These are phyloP conservation scores for Athelia psychrophila DNA, from an alignment of 1,284 basidiomycete species.

Conservation along the genomic window DNA sequence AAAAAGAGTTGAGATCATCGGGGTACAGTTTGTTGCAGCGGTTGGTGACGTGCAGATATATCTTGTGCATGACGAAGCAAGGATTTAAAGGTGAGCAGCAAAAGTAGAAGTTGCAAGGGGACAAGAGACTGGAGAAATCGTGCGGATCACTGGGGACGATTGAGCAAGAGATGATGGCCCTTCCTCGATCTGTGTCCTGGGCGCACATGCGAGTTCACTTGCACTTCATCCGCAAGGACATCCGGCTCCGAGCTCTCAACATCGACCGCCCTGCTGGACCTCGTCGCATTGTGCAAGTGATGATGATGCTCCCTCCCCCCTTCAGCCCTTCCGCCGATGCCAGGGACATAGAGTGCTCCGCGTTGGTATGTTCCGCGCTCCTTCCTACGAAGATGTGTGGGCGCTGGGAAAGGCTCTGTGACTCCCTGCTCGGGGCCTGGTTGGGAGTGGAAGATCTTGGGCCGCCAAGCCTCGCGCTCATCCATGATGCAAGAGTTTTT, in stretches of 20 bases:
- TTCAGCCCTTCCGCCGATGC: constrained; percentile 14
- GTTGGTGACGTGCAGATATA: too few relatives aligned
- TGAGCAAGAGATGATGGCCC: too few relatives aligned
- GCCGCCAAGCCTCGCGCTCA: constrained; percentile 75
- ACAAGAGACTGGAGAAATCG: too few relatives aligned
- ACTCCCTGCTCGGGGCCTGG: constrained; percentile 68
- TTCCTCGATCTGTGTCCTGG: too few relatives aligned
- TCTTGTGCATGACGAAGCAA: too few relatives aligned
- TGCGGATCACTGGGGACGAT: too few relatives aligned
- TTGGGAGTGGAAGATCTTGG: constrained; percentile 79
- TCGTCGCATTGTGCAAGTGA: not conserved
- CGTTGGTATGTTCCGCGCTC: constrained; percentile 75
- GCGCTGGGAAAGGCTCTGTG: constrained; percentile 77
- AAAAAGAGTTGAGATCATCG: too few relatives aligned
- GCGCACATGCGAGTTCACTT: too few relatives aligned
- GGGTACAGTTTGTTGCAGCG: too few relatives aligned
- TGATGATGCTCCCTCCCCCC: not conserved
- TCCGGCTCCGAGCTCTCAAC: not conserved
- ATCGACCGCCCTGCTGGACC: not conserved
- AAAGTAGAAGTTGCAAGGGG: too few relatives aligned
- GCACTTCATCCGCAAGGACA: too few relatives aligned
- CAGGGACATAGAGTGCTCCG: constrained; percentile 62
- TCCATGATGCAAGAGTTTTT: constrained; percentile 86
- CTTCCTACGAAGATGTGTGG: constrained; percentile 73
- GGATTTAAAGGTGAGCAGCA: too few relatives aligned